A percentile compares a stretch with the other conserved stretches of the same genome.
Conservation (phyloP, 2,329 filamentous ascomycete genomes). For the Mycosphaerelloides madeirae region DNA sequence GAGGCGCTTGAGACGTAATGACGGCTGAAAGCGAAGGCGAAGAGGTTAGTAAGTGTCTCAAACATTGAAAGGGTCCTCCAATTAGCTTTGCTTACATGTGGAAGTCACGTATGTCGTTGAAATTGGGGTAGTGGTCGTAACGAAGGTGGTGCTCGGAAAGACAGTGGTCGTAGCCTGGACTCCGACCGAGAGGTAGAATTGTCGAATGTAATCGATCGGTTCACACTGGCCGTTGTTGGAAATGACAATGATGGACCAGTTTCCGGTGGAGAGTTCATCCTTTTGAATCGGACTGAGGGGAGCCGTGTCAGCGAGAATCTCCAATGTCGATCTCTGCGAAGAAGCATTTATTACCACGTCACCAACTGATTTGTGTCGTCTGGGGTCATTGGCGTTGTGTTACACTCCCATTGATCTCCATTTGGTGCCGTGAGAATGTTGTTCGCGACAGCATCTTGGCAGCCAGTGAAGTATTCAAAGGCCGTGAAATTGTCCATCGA, state of each 20-base stretch:
- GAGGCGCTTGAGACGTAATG: neutral
- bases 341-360: conserved; percentile 30
- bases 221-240: conserved; percentile 40
- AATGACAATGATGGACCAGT: conserved; percentile 42
- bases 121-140: conserved; percentile 21
- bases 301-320: neutral
- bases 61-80: too few species aligned
- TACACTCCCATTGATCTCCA: conserved; percentile 34
- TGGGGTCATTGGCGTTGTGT: conserved; percentile 37
- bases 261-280: conserved; percentile 38
- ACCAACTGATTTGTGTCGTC: conserved; percentile 37
- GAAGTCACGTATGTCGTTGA: conserved; percentile 23
- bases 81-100: too few species aligned
- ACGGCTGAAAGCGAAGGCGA: neutral
- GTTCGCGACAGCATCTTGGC: conserved; percentile 38
- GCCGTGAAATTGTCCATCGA: conserved; percentile 41
- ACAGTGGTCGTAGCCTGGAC: conserved; percentile 11
- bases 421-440: conserved; percentile 42
- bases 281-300: conserved; percentile 35
- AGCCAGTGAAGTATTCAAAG: conserved; percentile 33
- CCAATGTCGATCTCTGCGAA: neutral
- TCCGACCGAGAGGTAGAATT: conserved; percentile 36
- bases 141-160: conserved; percentile 11
- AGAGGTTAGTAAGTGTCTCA: neutral
- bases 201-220: conserved; percentile 44